Evolutionary conservation across 352 stramenopile genomes (phyloP), one percentile per base, ranked within the genome.

Genomic region (Globisporangium nodosum): DNA sequence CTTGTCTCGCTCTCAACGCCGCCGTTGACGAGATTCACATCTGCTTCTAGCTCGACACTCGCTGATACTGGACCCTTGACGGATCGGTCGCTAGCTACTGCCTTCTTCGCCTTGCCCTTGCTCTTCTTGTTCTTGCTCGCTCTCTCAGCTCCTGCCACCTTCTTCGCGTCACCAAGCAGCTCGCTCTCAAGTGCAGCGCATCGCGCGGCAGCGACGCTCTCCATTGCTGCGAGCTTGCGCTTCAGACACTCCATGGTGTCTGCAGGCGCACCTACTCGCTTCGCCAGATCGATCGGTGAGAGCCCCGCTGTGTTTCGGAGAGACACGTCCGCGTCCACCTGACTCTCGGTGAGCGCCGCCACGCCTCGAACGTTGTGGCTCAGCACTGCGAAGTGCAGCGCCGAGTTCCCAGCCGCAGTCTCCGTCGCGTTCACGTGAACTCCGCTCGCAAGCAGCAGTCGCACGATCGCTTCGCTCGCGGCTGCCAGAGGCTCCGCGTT

Each of bases 351-450:
- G 84, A 64, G 11, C 9, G 65, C 66, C 12, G 75, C 30, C 0
- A 92, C 70, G 2, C 66, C 82, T 42, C 49, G 35, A 21, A 49
- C 13, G 50, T 91, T 94, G 40, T 78, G 63, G 16, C 74, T 88
- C 46, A 90, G 64, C 5, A 94, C 66, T 7, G 85, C 83, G 49
- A 93, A 76, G 54, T 94, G 85, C 4, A 94, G 60, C 18, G 85
- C 81, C 7, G 82, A 86, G 56, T 93, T 83, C 2, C 73, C 77
- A 7, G 59, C 68, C 8, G 60, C 46, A 27, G 60, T 60, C 46
- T 92, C 79, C 2, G 67, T 57, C 0, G 57, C 63, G 52, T 91
- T 88, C 37, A 80, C 68, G 7, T 76, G 59, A 9, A 68, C 39
- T 12, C 16, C 69, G n/a, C 60, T 61, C 5, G 52, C 58, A 12